These are phyloP conservation scores for Tricholoma saponaceum DNA, from an alignment of 768 basidiomycete genomes.

Conservation along the genomic window DNA sequence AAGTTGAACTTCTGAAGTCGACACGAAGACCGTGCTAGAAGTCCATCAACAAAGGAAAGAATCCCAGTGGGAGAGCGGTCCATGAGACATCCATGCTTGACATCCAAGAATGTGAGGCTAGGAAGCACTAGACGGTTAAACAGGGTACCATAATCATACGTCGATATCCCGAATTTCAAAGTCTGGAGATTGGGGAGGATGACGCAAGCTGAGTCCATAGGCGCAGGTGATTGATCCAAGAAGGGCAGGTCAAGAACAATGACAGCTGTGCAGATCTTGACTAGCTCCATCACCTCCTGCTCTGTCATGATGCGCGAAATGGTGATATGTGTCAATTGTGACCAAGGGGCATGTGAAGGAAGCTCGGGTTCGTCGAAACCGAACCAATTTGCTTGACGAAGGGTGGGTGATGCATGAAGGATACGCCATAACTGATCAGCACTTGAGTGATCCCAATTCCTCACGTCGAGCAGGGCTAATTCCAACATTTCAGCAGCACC, in stretches of 20 bases:
- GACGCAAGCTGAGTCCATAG: not conserved
- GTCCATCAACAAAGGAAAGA: not conserved
- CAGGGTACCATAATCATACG: not conserved
- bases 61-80: not conserved
- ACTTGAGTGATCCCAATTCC: slow-evolving; percentile 2
- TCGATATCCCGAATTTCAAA: not conserved
- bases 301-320: not conserved
- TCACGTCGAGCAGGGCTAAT: not conserved
- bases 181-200: not conserved
- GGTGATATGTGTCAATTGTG: slow-evolving; percentile 1
- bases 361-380: not conserved
- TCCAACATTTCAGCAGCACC: not conserved
- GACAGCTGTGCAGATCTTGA: not conserved
- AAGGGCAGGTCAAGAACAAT: not conserved
- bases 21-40: not conserved
- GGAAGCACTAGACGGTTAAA: slow-evolving; percentile 1
- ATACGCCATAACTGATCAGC: slow-evolving; percentile 3
- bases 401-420: not conserved
- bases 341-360: not conserved
- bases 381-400: not conserved
- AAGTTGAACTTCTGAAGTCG: not conserved
- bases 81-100: not conserved
- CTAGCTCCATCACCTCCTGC: not conserved
- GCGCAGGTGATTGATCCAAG: not conserved
- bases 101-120: not conserved